Conservation (phyloP, 2,329 filamentous ascomycete species). For the Fusarium heterosporum region DNA sequence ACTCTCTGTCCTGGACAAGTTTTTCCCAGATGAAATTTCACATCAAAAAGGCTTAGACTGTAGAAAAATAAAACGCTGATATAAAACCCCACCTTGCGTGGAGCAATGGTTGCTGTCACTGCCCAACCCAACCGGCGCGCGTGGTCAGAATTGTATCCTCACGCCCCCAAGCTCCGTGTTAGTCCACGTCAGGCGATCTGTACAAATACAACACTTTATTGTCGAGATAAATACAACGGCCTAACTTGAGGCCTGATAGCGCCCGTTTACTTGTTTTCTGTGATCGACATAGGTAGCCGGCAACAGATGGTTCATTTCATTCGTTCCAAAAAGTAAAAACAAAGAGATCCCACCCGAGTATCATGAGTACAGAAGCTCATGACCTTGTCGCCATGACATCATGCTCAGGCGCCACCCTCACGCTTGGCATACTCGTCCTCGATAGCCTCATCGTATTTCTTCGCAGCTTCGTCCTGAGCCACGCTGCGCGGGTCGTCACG, state of each 20-base stretch:
- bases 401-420: conserved; percentile 67
- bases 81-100: conserved; percentile 22
- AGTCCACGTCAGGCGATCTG: neutral
- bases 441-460: conserved; percentile 70
- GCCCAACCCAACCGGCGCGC: conserved; percentile 19
- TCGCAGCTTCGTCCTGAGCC: conserved; percentile 53
- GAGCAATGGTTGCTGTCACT: conserved; percentile 6
- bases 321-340: conserved; percentile 5
- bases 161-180: conserved; percentile 24
- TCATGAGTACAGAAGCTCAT: conserved; percentile 35
- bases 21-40: conserved; percentile 19
- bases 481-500: conserved; percentile 72
- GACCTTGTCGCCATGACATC: conserved; percentile 42
- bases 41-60: conserved; percentile 17
- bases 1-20: conserved; percentile 18
- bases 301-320: conserved; percentile 17
- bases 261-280: conserved; percentile 16
- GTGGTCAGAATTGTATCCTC: conserved; percentile 6
- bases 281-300: conserved; percentile 8
- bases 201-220: conserved; percentile 2
- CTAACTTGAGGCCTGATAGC: conserved; percentile 5
- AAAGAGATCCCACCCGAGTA: conserved; percentile 10
- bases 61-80: conserved; percentile 1
- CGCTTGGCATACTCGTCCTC: conserved; percentile 74
- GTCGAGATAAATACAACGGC: conserved; percentile 13